phyloP scores from a whole-genome alignment of 1,139 yeast genomes.

The Meyerozyma guilliermondii region DNA sequence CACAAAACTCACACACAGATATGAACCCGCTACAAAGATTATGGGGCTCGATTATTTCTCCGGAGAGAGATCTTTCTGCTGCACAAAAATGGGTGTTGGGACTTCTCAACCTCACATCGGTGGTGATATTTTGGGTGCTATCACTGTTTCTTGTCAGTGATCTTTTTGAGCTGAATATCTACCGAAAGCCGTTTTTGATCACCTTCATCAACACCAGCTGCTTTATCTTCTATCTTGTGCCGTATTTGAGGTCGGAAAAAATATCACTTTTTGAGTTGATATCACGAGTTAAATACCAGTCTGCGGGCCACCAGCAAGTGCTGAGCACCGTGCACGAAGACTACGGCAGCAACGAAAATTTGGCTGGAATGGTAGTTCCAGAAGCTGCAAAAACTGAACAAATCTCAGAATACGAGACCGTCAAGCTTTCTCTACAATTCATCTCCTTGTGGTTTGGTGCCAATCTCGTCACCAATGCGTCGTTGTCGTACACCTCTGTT shows the following conservation, averaged over 20 bases:
- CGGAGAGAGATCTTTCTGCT: constrained; percentile 17
- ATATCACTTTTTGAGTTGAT: constrained; percentile 18
- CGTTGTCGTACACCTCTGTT: constrained; percentile 82
- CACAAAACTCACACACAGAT: neutral
- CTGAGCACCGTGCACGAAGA: constrained; percentile 3
- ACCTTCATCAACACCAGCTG: constrained; percentile 89
- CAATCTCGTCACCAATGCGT: constrained; percentile 82
- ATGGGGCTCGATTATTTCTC: constrained; percentile 1
- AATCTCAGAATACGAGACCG: constrained; percentile 42
- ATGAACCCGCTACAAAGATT: neutral
- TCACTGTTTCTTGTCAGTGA: constrained; percentile 78
- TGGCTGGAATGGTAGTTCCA: constrained; percentile 13
- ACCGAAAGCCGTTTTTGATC: constrained; percentile 88
- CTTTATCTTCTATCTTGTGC: constrained; percentile 71
- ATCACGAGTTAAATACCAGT: constrained; percentile 9
- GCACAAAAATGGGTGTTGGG: constrained; percentile 70
- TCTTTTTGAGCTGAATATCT: constrained; percentile 60
- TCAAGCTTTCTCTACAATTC: constrained; percentile 69
- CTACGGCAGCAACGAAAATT: constrained; percentile 20
- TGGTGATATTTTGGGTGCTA: constrained; percentile 81
- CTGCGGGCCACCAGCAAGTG: neutral
- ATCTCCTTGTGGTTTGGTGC: constrained; percentile 87
- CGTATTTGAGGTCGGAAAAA: constrained; percentile 37
- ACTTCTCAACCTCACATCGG: constrained; percentile 62
- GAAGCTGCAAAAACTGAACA: constrained; percentile 14